These are phyloP conservation scores for Tricholoma terreum DNA, from an alignment of 768 basidiomycete genomes.

Conservation along the genomic window DNA sequence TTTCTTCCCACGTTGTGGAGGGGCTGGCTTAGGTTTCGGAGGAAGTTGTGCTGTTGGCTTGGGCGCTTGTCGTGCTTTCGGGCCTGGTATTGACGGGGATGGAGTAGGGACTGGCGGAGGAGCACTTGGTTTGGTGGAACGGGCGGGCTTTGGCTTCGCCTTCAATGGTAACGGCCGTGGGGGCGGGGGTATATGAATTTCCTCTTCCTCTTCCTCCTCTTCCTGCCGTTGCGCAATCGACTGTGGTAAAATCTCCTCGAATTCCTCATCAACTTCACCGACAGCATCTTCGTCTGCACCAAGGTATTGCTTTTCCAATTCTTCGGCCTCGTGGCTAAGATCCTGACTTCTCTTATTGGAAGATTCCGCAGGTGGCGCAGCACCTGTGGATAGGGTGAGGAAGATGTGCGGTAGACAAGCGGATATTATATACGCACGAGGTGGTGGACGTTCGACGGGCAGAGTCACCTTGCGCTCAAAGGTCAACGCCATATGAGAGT, in stretches of 20 bases:
- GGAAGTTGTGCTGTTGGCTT: neutral
- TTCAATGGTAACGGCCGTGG: slow-evolving; percentile 29
- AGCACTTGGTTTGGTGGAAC: slow-evolving; percentile 22
- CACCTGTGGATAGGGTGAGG: slow-evolving; percentile 12
- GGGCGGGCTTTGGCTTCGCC: slow-evolving; percentile 31
- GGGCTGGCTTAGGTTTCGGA: slow-evolving; percentile 8
- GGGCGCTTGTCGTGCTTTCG: slow-evolving; percentile 5
- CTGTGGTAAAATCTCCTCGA: slow-evolving; percentile 37
- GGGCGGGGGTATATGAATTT: slow-evolving; percentile 25
- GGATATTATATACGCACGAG: slow-evolving; percentile 29
- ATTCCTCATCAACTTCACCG: slow-evolving; percentile 42
- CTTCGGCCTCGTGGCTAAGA: slow-evolving; percentile 14
- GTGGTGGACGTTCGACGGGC: slow-evolving; percentile 22
- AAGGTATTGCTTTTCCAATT: slow-evolving; percentile 25
- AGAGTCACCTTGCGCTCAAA: slow-evolving; percentile 45
- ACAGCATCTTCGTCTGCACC: slow-evolving; percentile 27
- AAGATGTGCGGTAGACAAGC: neutral
- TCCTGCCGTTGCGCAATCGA: slow-evolving; percentile 23
- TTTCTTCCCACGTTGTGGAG: slow-evolving; percentile 15
- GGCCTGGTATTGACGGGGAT: slow-evolving; percentile 2
- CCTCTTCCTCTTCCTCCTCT: slow-evolving; percentile 39
- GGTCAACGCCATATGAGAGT: slow-evolving; percentile 55
- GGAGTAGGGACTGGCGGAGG: slow-evolving; percentile 14
- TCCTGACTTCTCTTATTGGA: neutral
- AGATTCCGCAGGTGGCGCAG: slow-evolving; percentile 20